Percentiles rank a stretch among this genome's conserved stretches.
phyloP scores from a whole-genome alignment of 192 early-diverging fungal genomes.

The Backusella macrospora region DNA sequence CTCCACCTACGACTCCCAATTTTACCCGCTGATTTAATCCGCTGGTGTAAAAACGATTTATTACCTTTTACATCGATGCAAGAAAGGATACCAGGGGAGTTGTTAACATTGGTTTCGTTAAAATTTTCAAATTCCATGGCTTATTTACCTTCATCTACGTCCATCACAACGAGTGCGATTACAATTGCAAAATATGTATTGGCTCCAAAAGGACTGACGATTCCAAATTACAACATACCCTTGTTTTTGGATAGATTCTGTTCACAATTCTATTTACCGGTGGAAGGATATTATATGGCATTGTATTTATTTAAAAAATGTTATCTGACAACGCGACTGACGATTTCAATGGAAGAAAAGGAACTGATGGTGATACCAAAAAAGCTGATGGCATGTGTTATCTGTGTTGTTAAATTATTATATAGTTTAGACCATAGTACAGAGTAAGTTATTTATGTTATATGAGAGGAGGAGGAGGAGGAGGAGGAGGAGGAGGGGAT shows the following conservation, averaged over 20 bases:
- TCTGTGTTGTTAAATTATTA: neutral
- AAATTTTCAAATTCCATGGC: neutral
- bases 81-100: neutral
- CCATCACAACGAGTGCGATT: neutral
- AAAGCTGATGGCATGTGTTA: conserved; percentile 19
- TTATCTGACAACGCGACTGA: neutral
- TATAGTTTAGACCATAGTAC: conserved; percentile 13
- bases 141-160: neutral
- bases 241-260: conserved; percentile 27
- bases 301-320: conserved; percentile 6
- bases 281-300: conserved; percentile 24
- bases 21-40: conserved; percentile 22
- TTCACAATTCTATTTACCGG: conserved; percentile 37
- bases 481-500: neutral
- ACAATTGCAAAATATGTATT: neutral
- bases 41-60: conserved; percentile 23
- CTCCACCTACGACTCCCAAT: conserved; percentile 32
- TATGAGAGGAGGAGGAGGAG: too few relatives aligned
- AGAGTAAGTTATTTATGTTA: conserved; percentile 7
- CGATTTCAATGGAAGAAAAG: neutral
- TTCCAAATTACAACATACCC: conserved; percentile 27
- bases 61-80: conserved; percentile 25
- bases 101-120: neutral
- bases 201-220: neutral
- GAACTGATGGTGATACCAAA: neutral